Evolutionary conservation across 2,329 filamentous ascomycete genomes (phyloP), one percentile per base, ranked within the genome.

Genomic region (Fusarium miscanthi): DNA sequence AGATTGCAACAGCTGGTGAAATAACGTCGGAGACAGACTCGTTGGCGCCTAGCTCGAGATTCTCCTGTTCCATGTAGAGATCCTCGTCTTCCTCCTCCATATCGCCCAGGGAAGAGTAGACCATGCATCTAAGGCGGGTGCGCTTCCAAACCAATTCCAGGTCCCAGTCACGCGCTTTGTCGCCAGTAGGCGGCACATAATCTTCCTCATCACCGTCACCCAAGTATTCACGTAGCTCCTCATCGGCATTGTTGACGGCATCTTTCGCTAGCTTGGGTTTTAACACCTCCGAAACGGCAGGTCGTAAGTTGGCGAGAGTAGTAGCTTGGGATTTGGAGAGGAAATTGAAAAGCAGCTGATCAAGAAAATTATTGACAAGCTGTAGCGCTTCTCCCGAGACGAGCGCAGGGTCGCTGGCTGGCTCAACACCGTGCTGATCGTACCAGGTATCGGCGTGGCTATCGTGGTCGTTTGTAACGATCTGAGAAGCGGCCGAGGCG

Each of bases 81-180:
- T 98, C 95, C 81, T 98, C 96, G 74, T 99, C 96, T 74, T 98
- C 95, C 83, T 99, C 96, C 81, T 99, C 97, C 88, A 99, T 91
- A 79, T 99, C 95, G 48, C 96, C 96, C 11, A 99, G 86, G 13
- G 96, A 95, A 13, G 95, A 98, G 81, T 98, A 98, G 27, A 99
- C 95, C 96, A 99, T 99, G 81, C 96, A 97, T 68, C 96, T 90
- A 77, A 99, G 84, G 60, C 96, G 90, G 0, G 95, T 96, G 74
- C 96, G 89, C 84, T 97, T 98, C 95, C 96, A 99, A 23, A 95
- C 92, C 62, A 95, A 87, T 79, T 98, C 93, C n/a, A 97, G 85
- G 80, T 98, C 94, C 90, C 95, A 98, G 74, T 92, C 90, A 5
- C 86, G 86, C 16, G 84, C 82, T 19, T 72, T 57, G 37, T 85